Conservation (phyloP, 2,329 filamentous ascomycete species). For the Lasiodiplodia theobromae region DNA sequence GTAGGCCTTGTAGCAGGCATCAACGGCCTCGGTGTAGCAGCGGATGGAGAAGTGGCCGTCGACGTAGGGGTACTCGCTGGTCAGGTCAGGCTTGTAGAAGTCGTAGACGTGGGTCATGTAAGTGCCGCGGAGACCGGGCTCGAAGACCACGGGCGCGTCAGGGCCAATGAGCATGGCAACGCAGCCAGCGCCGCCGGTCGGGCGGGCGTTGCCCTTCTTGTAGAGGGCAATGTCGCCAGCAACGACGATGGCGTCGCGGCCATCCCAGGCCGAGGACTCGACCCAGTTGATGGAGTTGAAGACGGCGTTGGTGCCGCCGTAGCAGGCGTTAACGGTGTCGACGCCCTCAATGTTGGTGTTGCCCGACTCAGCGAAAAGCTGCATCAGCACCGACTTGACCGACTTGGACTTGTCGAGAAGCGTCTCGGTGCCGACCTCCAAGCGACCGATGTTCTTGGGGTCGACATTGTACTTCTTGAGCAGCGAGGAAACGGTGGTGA, state of each 20-base stretch:
- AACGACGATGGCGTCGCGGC: conserved; percentile 60
- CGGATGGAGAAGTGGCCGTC: conserved; percentile 61
- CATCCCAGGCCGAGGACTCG: conserved; percentile 62
- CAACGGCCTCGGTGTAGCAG: conserved; percentile 61
- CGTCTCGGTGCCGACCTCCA: conserved; percentile 63
- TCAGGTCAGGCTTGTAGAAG: conserved; percentile 63
- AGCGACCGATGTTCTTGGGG: conserved; percentile 58
- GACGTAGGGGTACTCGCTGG: conserved; percentile 61
- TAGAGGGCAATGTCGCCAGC: conserved; percentile 62
- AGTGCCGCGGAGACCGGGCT: conserved; percentile 58
- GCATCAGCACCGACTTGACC: conserved; percentile 62
- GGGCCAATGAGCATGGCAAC: conserved; percentile 62
- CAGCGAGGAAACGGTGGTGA: conserved; percentile 60
- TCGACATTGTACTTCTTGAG: conserved; percentile 61
- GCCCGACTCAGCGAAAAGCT: conserved; percentile 58
- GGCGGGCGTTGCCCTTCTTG: conserved; percentile 61
- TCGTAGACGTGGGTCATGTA: conserved; percentile 62
- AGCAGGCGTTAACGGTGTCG: conserved; percentile 62
- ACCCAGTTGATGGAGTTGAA: conserved; percentile 64
- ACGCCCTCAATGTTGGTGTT: conserved; percentile 63
- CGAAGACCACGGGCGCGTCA: conserved; percentile 58
- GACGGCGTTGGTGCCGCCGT: conserved; percentile 61
- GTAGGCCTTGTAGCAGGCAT: conserved; percentile 62
- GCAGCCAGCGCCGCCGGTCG: conserved; percentile 61
- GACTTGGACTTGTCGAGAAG: conserved; percentile 64